Evolutionary conservation across 1,284 basidiomycete species (phyloP), one percentile per base, ranked within the genome.

Genomic region (Leccinum solheimii): DNA sequence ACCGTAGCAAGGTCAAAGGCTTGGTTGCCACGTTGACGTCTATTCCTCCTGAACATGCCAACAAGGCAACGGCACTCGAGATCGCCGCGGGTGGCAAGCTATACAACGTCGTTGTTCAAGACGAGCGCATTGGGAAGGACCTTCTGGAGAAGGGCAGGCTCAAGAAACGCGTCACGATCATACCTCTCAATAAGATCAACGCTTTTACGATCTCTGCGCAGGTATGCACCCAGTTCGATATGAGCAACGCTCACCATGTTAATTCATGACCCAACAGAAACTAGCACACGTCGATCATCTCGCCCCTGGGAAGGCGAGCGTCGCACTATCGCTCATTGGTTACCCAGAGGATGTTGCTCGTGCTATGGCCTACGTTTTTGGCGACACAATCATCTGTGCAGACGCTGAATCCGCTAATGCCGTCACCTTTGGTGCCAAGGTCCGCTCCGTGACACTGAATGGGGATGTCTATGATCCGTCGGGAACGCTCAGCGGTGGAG

Each of bases 381-480:
- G 94, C 59, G 91, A 94, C 72, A 95, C 94, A 1, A 83, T 99
- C 64, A 88, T 99, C 71, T 98, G 96, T 74, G 87, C 90, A 51
- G 95, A 97, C 72, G 87, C 95, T 3, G 88, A 90, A 32, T 86
- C 95, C 0, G 97, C 97, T 8, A 94, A 96, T 72, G 79, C 81
- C 0, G 92, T 98, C 48, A 98, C 97, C 0, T 99, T 98, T 79
- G 77, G 82, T 26, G 80, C 76, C 7, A 83, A 88, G 27, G 83
- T 91, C 16, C 90, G 90, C 62, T 95, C 92, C 11, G 95, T 99
- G 57, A 99, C 97, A 1, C 81, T 97, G 19, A 90, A 95, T 27
- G 97, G 97, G 16, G 97, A 99, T 71, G 88, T 98, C 7, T 99
- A 99, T 76, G 97, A 99, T 68, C 97, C 97, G 0, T 92, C 91